Evolutionary conservation across 176 grass and related monocot genomes (phyloP).

Genomic region (Aegilops sharonensis): DNA sequence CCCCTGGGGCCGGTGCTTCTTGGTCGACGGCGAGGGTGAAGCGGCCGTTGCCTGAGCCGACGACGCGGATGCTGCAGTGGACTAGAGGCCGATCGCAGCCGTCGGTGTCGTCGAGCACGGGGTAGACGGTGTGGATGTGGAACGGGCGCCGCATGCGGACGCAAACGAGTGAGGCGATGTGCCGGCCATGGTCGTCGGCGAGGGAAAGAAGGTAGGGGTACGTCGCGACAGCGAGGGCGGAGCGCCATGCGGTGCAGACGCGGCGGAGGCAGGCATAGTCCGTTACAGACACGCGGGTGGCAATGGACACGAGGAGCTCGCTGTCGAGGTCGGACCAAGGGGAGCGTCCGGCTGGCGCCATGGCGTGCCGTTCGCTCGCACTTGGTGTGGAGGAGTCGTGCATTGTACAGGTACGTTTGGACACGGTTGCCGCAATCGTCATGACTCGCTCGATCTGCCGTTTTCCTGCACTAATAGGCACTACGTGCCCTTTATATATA

Average conservation of each 20-base stretch:
- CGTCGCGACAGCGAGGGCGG: not conserved
- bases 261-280: not conserved
- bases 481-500: not conserved
- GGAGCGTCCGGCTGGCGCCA: not conserved
- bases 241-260: not conserved
- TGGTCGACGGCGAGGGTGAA: not conserved
- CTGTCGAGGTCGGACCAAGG: not conserved
- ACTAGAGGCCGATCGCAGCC: no score
- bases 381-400: no score
- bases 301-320: not conserved
- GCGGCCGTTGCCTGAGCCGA: slow-evolving; percentile 7
- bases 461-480: not conserved
- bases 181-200: not conserved
- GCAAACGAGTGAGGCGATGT: not conserved
- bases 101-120: no score
- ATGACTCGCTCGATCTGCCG: not conserved
- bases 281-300: not conserved
- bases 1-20: not conserved
- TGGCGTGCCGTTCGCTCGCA: not conserved
- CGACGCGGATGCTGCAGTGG: not conserved
- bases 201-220: not conserved
- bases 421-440: no score
- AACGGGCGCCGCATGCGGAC: not conserved
- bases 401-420: not conserved
- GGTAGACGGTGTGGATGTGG: not conserved